Conservation (phyloP, 148 eudicot genomes). For the Chenopodium suecicum region DNA sequence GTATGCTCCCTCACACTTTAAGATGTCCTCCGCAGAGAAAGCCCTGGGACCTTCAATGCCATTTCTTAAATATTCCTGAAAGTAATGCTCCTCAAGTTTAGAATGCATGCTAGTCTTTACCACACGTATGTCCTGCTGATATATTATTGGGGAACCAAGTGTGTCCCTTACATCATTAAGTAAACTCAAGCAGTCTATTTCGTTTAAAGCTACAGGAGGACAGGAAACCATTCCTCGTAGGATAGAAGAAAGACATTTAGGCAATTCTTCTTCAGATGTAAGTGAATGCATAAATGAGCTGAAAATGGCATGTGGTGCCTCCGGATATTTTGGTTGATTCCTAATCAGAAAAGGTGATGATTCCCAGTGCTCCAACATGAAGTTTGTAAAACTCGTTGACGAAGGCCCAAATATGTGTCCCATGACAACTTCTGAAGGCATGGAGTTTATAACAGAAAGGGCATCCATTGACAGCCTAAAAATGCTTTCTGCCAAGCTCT, state of each 20-base stretch:
- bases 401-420: conserved; percentile 45
- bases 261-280: conserved; percentile 31
- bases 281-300: conserved; percentile 39
- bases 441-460: conserved; percentile 14
- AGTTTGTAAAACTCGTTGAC: conserved; percentile 38
- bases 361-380: conserved; percentile 69
- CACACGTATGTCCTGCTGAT: conserved; percentile 83
- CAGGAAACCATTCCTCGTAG: conserved; percentile 61
- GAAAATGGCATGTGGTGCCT: conserved; percentile 38
- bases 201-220: conserved; percentile 66
- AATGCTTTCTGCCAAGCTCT: conserved; percentile 58
- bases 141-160: conserved; percentile 60
- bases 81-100: conserved; percentile 59
- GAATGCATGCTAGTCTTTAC: conserved; percentile 42
- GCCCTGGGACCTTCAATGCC: conserved; percentile 23
- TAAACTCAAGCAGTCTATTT: conserved; percentile 49
- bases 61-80: conserved; percentile 32
- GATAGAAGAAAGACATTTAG: conserved; percentile 40
- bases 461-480: conserved; percentile 63
- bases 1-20: conserved; percentile 67
- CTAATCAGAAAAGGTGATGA: conserved; percentile 53
- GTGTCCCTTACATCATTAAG: conserved; percentile 44
- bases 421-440: conserved; percentile 30
- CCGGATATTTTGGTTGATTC: conserved; percentile 23
- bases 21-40: conserved; percentile 49